phyloP scores from a whole-genome alignment of 192 early-diverging fungal species.

The Coemansia sp. region DNA sequence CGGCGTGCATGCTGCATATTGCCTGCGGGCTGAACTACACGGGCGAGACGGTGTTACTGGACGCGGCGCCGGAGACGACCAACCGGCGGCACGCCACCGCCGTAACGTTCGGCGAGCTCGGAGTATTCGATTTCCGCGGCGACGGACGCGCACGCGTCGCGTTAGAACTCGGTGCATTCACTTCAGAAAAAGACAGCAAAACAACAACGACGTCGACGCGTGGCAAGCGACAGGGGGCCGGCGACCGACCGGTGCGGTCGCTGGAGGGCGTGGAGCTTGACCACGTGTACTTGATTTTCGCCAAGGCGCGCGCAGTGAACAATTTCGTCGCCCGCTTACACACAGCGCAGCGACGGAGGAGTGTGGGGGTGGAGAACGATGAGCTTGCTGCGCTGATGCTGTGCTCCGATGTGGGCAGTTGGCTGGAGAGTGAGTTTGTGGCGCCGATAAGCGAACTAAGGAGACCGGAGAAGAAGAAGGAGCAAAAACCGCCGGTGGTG shows the following conservation, averaged over 20 bases:
- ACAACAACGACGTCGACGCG: not conserved
- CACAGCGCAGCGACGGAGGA: constrained; percentile 1
- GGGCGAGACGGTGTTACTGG: constrained; percentile 41
- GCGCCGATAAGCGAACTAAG: constrained; percentile 29
- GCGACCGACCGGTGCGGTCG: constrained; percentile 20
- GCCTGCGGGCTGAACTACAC: constrained; percentile 34
- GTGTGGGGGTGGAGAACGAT: constrained; percentile 4
- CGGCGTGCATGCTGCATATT: not conserved
- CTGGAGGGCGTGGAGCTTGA: constrained; percentile 36
- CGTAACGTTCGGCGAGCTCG: constrained; percentile 46
- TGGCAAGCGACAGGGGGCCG: not conserved
- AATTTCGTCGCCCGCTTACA: constrained; percentile 47
- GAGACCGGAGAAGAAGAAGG: constrained; percentile 14
- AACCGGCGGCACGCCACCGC: constrained; percentile 31
- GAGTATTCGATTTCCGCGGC: constrained; percentile 46
- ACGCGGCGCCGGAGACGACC: constrained; percentile 31
- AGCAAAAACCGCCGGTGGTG: not conserved
- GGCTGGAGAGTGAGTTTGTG: constrained; percentile 44
- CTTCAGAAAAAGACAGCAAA: constrained; percentile 36
- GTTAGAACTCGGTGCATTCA: constrained; percentile 37
- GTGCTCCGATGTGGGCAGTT: constrained; percentile 37
- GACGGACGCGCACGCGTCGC: constrained; percentile 45
- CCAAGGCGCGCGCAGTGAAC: constrained; percentile 36
- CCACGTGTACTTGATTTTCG: constrained; percentile 48
- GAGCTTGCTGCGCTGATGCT: constrained; percentile 12